Conservation (phyloP, 768 basidiomycete species). For the Pleurotus djamor region DNA sequence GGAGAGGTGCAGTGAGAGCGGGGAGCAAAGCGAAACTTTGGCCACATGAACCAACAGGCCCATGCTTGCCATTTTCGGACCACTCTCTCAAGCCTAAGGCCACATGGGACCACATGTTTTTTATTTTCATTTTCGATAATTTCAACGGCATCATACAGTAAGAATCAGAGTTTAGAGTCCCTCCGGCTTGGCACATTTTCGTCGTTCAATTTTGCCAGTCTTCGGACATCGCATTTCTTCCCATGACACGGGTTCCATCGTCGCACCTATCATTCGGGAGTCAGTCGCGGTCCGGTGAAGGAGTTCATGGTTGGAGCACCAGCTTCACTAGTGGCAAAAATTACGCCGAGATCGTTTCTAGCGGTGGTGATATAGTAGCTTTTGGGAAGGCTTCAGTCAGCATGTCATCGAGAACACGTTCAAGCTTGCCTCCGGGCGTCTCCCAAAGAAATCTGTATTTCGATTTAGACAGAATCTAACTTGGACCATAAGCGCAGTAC, state of each 20-base stretch:
- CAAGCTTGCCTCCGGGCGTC: slow-evolving; percentile 60
- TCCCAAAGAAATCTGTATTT: slow-evolving; percentile 78
- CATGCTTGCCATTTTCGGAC: neutral
- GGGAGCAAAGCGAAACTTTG: slow-evolving; percentile 3
- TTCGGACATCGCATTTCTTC: slow-evolving; percentile 88
- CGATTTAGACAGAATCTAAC: neutral
- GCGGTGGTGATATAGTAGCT: slow-evolving; percentile 91
- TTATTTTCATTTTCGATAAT: neutral
- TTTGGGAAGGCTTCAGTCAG: neutral
- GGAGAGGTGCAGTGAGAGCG: slow-evolving; percentile 1
- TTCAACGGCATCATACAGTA: neutral
- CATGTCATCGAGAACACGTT: neutral
- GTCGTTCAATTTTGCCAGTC: slow-evolving; percentile 75
- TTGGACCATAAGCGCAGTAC: slow-evolving; percentile 40
- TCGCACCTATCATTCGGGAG: slow-evolving; percentile 48
- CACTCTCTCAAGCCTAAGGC: neutral
- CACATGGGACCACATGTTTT: neutral
- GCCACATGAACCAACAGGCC: slow-evolving; percentile 1
- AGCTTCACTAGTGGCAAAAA: slow-evolving; percentile 87
- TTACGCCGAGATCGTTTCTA: slow-evolving; percentile 86
- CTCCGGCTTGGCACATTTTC: slow-evolving; percentile 88
- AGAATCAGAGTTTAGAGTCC: slow-evolving; percentile 35
- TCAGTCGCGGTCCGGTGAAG: neutral
- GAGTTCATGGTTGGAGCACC: slow-evolving; percentile 36
- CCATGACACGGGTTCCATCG: slow-evolving; percentile 87